Percentiles rank a stretch among this genome's conserved stretches.
Conservation (phyloP, 495 filamentous ascomycete species). For the Pseudomonodictys pantanalensis region DNA sequence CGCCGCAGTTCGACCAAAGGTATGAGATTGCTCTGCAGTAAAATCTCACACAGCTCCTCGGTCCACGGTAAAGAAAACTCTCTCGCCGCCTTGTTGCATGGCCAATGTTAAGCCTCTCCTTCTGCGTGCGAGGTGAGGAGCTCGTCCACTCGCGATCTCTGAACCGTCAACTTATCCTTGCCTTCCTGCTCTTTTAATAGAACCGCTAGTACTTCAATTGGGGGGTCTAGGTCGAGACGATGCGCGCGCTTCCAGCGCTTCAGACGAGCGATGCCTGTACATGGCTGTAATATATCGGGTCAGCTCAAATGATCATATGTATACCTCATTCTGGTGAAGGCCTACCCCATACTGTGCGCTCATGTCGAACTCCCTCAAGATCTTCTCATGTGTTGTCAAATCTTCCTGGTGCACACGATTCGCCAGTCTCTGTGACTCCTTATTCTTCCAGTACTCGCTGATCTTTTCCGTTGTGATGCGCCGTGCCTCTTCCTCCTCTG, state of each 20-base stretch:
- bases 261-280: slow-evolving; percentile 75
- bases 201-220: slow-evolving; percentile 87
- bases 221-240: slow-evolving; percentile 72
- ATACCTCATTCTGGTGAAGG: not conserved
- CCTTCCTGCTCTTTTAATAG: slow-evolving; percentile 65
- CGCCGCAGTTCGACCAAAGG: no score
- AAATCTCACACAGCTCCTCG: no score
- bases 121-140: slow-evolving; percentile 53
- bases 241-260: slow-evolving; percentile 89
- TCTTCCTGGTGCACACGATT: slow-evolving; percentile 70
- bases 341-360: slow-evolving; percentile 84
- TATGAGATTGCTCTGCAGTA: no score
- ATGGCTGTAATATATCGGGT: slow-evolving; percentile 61
- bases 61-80: no score
- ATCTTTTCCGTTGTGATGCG: slow-evolving; percentile 63
- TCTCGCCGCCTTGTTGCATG: no score
- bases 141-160: slow-evolving; percentile 78
- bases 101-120: no score
- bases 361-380: slow-evolving; percentile 84
- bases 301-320: not conserved
- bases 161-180: slow-evolving; percentile 47
- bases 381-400: slow-evolving; percentile 72
- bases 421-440: slow-evolving; percentile 59
- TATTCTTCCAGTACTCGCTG: slow-evolving; percentile 65
- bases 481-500: slow-evolving; percentile 55